A percentile compares a stretch with the other conserved stretches of the same genome.
These are phyloP conservation scores for Rhinocladiella similis DNA, from an alignment of 2,329 filamentous ascomycete genomes.

Conservation along the genomic window DNA sequence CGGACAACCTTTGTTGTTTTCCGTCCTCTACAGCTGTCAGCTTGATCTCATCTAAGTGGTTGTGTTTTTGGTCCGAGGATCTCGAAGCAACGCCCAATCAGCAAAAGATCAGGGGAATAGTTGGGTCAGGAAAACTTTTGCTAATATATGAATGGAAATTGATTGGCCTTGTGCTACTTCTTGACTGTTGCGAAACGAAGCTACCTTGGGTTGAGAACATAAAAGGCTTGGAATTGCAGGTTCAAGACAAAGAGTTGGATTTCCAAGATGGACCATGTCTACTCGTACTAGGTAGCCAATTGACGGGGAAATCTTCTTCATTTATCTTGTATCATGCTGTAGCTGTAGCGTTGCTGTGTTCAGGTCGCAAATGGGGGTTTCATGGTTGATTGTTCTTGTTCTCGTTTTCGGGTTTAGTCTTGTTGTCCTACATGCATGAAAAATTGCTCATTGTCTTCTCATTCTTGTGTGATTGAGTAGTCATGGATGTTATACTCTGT, in stretches of 20 bases:
- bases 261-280: neutral
- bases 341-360: neutral
- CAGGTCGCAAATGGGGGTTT: neutral
- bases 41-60: neutral
- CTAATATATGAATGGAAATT: neutral
- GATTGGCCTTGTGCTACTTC: neutral
- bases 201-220: too few relatives aligned
- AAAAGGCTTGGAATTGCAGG: too few relatives aligned
- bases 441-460: too few relatives aligned
- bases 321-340: neutral
- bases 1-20: neutral
- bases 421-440: too few relatives aligned
- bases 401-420: neutral
- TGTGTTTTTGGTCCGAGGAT: neutral
- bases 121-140: neutral
- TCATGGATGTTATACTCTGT: too few relatives aligned
- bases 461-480: too few relatives aligned
- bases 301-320: neutral
- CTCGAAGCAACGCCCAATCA: neutral
- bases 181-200: too few relatives aligned
- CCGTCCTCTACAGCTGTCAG: slow-evolving; percentile 9
- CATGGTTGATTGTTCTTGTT: neutral
- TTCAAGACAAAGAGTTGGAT: too few relatives aligned
- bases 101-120: neutral
- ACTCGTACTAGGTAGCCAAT: neutral